Percentiles rank a stretch among this genome's conserved stretches.
Conservation (phyloP, 2,329 filamentous ascomycete genomes). For the Xylogone sp. region DNA sequence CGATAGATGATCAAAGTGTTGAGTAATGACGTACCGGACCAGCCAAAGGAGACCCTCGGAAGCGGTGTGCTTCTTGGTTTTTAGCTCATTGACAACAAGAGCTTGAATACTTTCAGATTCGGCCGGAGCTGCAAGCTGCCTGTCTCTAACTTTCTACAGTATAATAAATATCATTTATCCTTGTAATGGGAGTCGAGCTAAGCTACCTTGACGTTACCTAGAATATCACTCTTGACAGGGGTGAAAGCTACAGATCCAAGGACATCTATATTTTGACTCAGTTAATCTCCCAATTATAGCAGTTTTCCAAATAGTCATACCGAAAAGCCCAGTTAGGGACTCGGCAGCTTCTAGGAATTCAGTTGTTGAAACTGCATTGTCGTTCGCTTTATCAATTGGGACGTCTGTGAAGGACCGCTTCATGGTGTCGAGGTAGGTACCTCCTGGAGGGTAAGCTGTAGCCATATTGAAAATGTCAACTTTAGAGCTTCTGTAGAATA, state of each 20-base stretch:
- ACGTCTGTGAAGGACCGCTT: conserved; percentile 83
- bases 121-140: conserved; percentile 71
- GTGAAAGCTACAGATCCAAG: conserved; percentile 74
- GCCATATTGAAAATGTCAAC: conserved; percentile 15
- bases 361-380: conserved; percentile 74
- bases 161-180: conserved; percentile 4
- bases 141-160: conserved; percentile 78
- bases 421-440: conserved; percentile 81
- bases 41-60: conserved; percentile 92
- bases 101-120: conserved; percentile 83
- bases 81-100: conserved; percentile 82
- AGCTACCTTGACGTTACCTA: conserved; percentile 82
- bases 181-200: conserved; percentile 1
- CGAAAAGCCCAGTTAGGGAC: conserved; percentile 81
- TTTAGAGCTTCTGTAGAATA: background rate
- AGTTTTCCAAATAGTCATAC: no score
- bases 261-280: conserved; percentile 45
- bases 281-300: no score
- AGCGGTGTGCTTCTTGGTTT: conserved; percentile 82
- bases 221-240: conserved; percentile 87
- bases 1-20: background rate
- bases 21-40: conserved; percentile 58
- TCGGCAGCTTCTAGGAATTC: conserved; percentile 92
- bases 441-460: conserved; percentile 25
- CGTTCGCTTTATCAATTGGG: conserved; percentile 66